Evolutionary conservation across 2,329 filamentous ascomycete genomes (phyloP), one percentile per base, ranked within the genome.

Genomic region (Pezicula rhizophila): DNA sequence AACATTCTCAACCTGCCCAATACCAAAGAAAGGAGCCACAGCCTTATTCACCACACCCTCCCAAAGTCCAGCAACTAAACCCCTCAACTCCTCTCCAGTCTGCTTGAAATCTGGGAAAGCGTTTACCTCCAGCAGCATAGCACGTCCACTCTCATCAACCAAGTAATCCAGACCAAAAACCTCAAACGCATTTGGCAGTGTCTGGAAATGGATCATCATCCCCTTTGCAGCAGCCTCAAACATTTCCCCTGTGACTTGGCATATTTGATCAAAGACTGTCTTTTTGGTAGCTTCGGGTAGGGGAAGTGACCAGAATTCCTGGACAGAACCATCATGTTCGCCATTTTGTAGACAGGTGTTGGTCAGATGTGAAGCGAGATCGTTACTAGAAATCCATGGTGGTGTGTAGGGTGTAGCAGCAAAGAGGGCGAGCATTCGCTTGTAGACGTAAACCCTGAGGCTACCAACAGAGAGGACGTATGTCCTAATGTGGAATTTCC

Each of bases 21-120:
- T 52, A 6, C 61, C 74, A 69, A 95, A 89, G 69, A 93, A 93
- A 1, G 77, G 66, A 67, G 71, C 69, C 2, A 96, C 78, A 2
- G 75, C 87, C 55, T 77, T 70, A 48, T 80, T 74, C 38, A 96
- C 74, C 18, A 89, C 84, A 10, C 80, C 86, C 59, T 80, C 76
- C 75, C 95, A 93, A 57, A 99, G 74, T 7, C 83, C 85, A 17
- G 74, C 78, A 20, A 99, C 84, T 37, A 97, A 68, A 0, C 71
- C 78, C 63, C 77, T 80, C 55, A 95, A 68, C 49, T 87, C 84
- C 7, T 77, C 76, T 0, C 93, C 93, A 14, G 90, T 96, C 78
- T 97, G 92, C 62, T 79, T 83, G 64, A 97, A 97, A 70, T 99
- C 93, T 8, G 93, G 93, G 68, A 95, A 99, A 0, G 92, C 89